Base-by-base conservation (phyloP, 202 grass and related monocot genomes). In the Alloteropsis angusta region DNA sequence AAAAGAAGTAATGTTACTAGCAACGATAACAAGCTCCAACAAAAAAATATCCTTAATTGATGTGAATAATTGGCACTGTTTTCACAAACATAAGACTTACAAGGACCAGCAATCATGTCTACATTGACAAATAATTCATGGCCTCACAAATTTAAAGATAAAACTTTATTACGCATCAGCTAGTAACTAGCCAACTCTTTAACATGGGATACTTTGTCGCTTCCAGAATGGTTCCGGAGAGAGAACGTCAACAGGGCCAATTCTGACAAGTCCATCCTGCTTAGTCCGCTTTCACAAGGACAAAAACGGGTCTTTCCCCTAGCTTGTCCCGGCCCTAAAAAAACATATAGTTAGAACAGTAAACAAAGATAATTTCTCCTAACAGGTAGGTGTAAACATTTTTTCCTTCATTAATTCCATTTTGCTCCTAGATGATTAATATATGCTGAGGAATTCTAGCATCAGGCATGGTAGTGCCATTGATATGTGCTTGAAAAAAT, bases 321-420 rank as follows among this genome's bases (percentile, higher is more conserved):
- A 97, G 77, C 80, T 76, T 93, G 47, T 93, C 91, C 9, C 88
- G 88, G 22, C 91, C 94, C 94, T 97, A 85, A 84, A 75, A 39
- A 25, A 86, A 39, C 49, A 9, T 26, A 76, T 55, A 78, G 54
- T 75, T 80, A 88, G 23, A 63, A 71, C 13, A 25, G 10, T 46
- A 41, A n/a, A 68, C 18, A 60, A 57, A 70, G 18, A 60, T 4
- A 67, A 13, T 1, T 32, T 65, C 23, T 49, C 9, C 62, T 39
- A 8, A 26, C 5, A 90, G 39, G 78, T 36, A 76, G 28, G 62
- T 30, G 18, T n/a, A 22, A 59, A 28, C 16, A 21, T 41, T 58
- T 54, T 54, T 61, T 75, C 60, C 60, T 13, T 56, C 53, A 56
- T 25, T 60, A 80, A 66, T 18, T 74, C 3, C 7, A 9, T 76